Conservation (phyloP, 2,329 filamentous ascomycete genomes). For the Podosphaera aphanis region DNA sequence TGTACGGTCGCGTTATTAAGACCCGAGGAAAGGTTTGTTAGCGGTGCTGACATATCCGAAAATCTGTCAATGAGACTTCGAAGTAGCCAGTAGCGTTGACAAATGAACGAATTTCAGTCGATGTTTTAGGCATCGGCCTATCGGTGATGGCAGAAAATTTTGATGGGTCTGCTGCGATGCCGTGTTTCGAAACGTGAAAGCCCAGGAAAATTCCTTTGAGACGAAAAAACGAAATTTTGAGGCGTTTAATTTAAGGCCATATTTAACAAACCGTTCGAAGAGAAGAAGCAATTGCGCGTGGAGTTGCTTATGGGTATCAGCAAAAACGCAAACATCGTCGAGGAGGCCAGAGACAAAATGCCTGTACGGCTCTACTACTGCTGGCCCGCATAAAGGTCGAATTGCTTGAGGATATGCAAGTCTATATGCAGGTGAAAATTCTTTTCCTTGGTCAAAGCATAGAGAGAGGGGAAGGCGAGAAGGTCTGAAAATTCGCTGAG, state of each 20-base stretch:
- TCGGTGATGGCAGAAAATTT: not conserved
- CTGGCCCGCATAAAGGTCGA: no score
- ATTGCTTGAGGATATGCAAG: no score
- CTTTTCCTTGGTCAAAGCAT: no score
- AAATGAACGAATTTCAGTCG: not conserved
- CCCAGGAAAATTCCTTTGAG: not conserved
- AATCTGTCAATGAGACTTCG: not conserved
- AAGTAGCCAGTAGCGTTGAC: not conserved
- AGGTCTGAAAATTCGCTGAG: no score
- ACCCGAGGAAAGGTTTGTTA: not conserved
- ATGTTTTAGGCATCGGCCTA: not conserved
- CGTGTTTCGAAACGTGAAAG: not conserved
- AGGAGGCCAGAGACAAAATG: not conserved
- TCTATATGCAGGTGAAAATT: no score
- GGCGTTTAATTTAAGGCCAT: not conserved
- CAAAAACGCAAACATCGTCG: not conserved
- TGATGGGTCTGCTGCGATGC: not conserved
- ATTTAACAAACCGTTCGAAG: not conserved
- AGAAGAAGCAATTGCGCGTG: not conserved
- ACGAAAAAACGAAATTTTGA: not conserved
- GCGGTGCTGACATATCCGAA: not conserved
- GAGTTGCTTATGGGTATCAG: not conserved
- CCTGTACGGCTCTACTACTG: no score
- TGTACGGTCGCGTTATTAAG: not conserved
- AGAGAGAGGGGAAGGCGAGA: no score